Percentiles rank a stretch among this genome's conserved stretches.
Conservation (phyloP, 805 yeast species). For the Metschnikowia lachancei region DNA sequence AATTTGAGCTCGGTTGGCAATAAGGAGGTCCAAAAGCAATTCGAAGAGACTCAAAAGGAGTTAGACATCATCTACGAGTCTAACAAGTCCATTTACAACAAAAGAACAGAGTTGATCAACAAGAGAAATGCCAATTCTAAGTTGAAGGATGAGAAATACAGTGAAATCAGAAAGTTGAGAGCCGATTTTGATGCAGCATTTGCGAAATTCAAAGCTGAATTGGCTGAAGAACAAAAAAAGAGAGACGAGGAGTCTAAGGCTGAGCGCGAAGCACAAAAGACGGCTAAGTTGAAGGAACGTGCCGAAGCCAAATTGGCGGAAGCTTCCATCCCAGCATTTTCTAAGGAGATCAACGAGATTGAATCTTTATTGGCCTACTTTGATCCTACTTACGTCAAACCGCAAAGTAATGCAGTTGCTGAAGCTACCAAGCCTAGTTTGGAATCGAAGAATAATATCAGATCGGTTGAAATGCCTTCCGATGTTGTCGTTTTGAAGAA, state of each 20-base stretch:
- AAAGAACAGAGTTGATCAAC: constrained; percentile 60
- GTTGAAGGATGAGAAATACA: constrained; percentile 66
- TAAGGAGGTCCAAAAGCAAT: constrained; percentile 64
- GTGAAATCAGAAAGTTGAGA: constrained; percentile 64
- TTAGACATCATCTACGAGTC: constrained; percentile 62
- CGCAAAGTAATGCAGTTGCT: constrained; percentile 34
- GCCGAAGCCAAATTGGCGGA: constrained; percentile 70
- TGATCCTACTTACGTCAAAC: constrained; percentile 73
- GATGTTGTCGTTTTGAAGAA: constrained; percentile 62
- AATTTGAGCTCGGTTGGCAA: constrained; percentile 56
- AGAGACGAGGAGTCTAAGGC: constrained; percentile 68
- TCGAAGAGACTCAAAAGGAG: constrained; percentile 64
- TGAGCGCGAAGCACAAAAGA: constrained; percentile 49
- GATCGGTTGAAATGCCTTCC: constrained; percentile 61
- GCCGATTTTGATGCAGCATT: constrained; percentile 72
- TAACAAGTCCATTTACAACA: constrained; percentile 60
- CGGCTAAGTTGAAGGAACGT: constrained; percentile 49
- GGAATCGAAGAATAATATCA: constrained; percentile 27
- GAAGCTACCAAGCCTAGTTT: constrained; percentile 27
- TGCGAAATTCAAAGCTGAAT: constrained; percentile 63
- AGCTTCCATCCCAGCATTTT: constrained; percentile 81
- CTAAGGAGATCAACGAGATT: constrained; percentile 71
- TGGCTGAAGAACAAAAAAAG: constrained; percentile 66
- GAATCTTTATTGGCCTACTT: constrained; percentile 69
- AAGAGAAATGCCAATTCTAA: constrained; percentile 66